phyloP scores from a whole-genome alignment of 1,284 basidiomycete genomes.

The Takashimella koratensis region DNA sequence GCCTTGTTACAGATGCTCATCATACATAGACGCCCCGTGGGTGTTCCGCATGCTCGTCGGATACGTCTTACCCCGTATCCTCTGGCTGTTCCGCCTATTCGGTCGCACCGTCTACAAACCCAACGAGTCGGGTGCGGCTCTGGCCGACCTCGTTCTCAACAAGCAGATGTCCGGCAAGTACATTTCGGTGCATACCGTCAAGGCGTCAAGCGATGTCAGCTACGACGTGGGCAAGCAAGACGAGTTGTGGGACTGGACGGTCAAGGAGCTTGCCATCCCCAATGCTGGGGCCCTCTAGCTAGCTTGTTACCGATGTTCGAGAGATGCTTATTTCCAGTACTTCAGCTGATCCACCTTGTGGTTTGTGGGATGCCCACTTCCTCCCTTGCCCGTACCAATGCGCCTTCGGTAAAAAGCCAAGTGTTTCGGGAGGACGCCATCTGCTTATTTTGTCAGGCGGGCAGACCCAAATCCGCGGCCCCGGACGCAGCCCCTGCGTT shows the following conservation, averaged over 20 bases:
- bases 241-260: conserved; percentile 27
- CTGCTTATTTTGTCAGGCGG: too few relatives aligned
- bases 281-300: too few relatives aligned
- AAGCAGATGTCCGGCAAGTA: conserved; percentile 16
- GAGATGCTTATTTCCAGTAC: too few relatives aligned
- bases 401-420: too few relatives aligned
- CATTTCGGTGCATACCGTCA: conserved; percentile 6
- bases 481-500: too few relatives aligned
- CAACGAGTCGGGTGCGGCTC: neutral
- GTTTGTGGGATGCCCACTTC: too few relatives aligned
- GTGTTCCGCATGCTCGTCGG: neutral
- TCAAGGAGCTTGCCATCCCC: conserved; percentile 6
- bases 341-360: too few relatives aligned
- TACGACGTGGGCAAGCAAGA: conserved; percentile 14
- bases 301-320: too few relatives aligned
- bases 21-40: neutral
- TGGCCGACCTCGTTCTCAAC: conserved; percentile 9
- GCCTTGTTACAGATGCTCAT: too few relatives aligned
- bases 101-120: neutral
- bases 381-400: too few relatives aligned
- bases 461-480: too few relatives aligned
- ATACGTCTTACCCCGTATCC: neutral
- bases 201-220: conserved; percentile 10
- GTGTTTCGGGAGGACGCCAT: too few relatives aligned
- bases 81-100: neutral